Evolutionary conservation across 164 flowering plant genomes (phyloP).

Genomic region (Annona squamosa): DNA sequence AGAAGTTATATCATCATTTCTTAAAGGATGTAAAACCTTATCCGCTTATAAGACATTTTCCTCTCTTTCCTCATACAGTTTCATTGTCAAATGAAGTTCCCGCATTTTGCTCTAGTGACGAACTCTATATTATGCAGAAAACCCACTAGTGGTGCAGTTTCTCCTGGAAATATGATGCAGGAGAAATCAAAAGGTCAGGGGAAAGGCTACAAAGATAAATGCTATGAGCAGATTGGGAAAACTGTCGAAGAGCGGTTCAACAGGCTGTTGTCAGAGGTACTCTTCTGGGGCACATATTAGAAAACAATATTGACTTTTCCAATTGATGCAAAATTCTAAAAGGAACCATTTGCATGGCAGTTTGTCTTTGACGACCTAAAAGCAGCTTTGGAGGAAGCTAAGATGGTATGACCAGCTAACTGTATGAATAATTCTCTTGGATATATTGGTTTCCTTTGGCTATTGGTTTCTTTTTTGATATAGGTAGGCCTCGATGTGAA

Average conservation of each 20-base stretch:
- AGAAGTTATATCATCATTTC: too few relatives aligned
- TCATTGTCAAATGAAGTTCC: not conserved
- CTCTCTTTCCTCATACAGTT: not conserved
- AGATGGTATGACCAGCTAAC: slow-evolving; percentile 35
- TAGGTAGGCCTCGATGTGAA: not conserved
- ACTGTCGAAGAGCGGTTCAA: slow-evolving; percentile 81
- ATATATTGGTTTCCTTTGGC: not conserved
- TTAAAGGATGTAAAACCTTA: too few relatives aligned
- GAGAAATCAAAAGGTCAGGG: slow-evolving; percentile 80
- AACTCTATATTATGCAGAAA: slow-evolving; percentile 36
- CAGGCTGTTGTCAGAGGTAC: slow-evolving; percentile 71
- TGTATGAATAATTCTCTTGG: not conserved
- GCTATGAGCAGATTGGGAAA: slow-evolving; percentile 84
- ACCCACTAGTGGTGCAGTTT: slow-evolving; percentile 37
- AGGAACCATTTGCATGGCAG: slow-evolving; percentile 34
- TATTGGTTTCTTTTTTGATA: too few relatives aligned
- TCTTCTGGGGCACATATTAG: not conserved
- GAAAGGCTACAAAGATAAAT: slow-evolving; percentile 93
- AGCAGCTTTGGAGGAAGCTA: slow-evolving; percentile 95
- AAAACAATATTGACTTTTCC: not conserved
- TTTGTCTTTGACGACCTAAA: slow-evolving; percentile 72
- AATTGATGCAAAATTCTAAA: slow-evolving; percentile 8
- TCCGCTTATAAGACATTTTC: too few relatives aligned
- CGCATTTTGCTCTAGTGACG: not conserved
- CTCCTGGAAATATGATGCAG: slow-evolving; percentile 52